A percentile compares a stretch with the other conserved stretches of the same genome.
Evolutionary conservation across 2,329 filamentous ascomycete genomes (phyloP).

Genomic region (Dactylellina drechsleri): DNA sequence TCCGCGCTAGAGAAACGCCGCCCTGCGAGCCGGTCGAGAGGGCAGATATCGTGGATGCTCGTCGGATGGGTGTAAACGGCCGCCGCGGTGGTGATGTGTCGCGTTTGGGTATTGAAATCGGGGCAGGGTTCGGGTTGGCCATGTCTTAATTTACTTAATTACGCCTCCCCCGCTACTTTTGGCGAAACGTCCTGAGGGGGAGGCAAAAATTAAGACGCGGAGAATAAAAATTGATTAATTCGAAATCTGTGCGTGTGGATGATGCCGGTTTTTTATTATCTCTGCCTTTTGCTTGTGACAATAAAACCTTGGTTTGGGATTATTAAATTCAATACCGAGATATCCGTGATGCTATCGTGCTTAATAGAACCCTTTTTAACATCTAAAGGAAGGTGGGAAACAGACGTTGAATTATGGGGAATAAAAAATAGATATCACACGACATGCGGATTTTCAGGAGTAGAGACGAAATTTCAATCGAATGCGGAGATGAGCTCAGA

Average conservation of each 20-base stretch:
- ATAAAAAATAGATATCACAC: constrained; percentile 5
- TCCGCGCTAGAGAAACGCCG: constrained; percentile 10
- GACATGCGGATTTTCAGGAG: constrained; percentile 30
- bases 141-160: constrained; percentile 18
- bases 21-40: constrained; percentile 19
- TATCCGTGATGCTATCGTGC: constrained; percentile 16
- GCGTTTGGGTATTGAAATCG: constrained; percentile 26
- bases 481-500: constrained; percentile 34
- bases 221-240: constrained; percentile 12
- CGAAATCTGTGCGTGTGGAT: constrained; percentile 10
- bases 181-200: constrained; percentile 8
- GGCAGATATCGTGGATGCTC: constrained; percentile 23
- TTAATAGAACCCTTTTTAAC: constrained; percentile 21
- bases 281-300: constrained; percentile 38
- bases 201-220: constrained; percentile 18
- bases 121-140: constrained; percentile 33
- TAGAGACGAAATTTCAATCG: constrained; percentile 26
- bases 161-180: constrained; percentile 34
- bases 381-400: constrained; percentile 15
- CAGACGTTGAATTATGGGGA: constrained; percentile 9
- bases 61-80: constrained; percentile 9
- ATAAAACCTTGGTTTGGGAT: constrained; percentile 3
- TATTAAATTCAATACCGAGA: constrained; percentile 4
- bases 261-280: constrained; percentile 18
- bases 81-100: constrained; percentile 17